phyloP scores from a whole-genome alignment of 306 rosid genomes.

The Comarum palustre region DNA sequence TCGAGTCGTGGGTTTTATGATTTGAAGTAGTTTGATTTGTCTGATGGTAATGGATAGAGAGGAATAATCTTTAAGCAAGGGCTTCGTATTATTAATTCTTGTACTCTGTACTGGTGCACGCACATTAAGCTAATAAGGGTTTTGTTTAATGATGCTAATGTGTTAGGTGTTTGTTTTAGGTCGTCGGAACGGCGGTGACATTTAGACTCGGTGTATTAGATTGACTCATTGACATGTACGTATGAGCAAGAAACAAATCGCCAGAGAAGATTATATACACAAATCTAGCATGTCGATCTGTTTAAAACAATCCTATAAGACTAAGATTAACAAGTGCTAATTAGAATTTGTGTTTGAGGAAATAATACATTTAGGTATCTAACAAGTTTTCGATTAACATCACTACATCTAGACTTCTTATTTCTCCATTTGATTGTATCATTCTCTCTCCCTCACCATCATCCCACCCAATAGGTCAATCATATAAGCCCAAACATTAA shows the following conservation, averaged over 20 bases:
- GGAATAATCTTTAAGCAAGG: constrained; percentile 29
- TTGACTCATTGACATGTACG: not conserved
- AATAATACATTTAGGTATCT: too few relatives aligned
- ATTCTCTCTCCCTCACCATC: too few relatives aligned
- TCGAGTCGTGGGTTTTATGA: constrained; percentile 26
- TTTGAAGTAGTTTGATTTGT: constrained; percentile 39
- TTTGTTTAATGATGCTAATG: not conserved
- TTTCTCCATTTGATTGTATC: too few relatives aligned
- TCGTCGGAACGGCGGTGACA: not conserved
- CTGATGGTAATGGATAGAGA: constrained; percentile 41
- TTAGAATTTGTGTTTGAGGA: too few relatives aligned
- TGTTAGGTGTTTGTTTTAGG: not conserved
- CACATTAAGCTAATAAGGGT: not conserved
- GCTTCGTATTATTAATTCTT: not conserved
- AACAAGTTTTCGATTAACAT: too few relatives aligned
- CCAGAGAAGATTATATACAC: not conserved
- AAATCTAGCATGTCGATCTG: not conserved
- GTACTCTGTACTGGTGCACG: not conserved
- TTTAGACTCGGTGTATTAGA: not conserved
- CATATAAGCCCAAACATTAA: too few relatives aligned
- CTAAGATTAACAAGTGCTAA: too few relatives aligned
- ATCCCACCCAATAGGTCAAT: too few relatives aligned
- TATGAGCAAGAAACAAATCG: not conserved
- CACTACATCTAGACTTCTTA: too few relatives aligned
- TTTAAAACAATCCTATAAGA: not conserved